Evolutionary conservation across 2,329 filamentous ascomycete genomes (phyloP).

Genomic region (Aspergillus clavatus): DNA sequence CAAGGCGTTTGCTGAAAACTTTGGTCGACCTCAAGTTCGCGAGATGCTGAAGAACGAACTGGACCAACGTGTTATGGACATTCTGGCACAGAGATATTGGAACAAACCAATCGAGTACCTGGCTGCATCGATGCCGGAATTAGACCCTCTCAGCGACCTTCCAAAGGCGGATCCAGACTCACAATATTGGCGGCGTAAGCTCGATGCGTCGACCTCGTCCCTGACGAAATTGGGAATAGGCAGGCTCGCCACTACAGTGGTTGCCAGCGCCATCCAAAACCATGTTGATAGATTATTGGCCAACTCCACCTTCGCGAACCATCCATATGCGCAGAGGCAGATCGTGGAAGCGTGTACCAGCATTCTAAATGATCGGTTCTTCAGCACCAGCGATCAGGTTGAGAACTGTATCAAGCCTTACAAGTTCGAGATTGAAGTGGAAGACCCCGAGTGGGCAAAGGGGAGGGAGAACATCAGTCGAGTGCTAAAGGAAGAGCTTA

Average conservation of each 20-base stretch:
- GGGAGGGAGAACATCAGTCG: conserved; percentile 76
- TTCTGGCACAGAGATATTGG: conserved; percentile 93
- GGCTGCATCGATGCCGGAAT: conserved; percentile 59
- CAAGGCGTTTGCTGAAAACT: conserved; percentile 84
- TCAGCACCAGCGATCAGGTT: conserved; percentile 94
- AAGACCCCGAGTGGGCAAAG: conserved; percentile 80
- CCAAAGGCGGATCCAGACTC: conserved; percentile 81
- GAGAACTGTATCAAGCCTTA: conserved; percentile 99
- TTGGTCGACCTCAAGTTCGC: conserved; percentile 83
- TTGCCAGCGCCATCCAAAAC: conserved; percentile 79
- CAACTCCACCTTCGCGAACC: conserved; percentile 77
- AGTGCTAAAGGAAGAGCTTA: conserved; percentile 81
- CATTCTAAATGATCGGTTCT: conserved; percentile 90
- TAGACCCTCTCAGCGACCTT: conserved; percentile 69
- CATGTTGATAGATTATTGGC: conserved; percentile 75
- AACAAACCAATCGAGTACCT: conserved; percentile 90
- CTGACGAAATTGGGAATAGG: conserved; percentile 93
- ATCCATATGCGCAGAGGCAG: conserved; percentile 88
- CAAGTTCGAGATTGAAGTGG: conserved; percentile 95
- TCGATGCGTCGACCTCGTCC: conserved; percentile 84
- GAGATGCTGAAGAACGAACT: conserved; percentile 86
- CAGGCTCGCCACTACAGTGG: conserved; percentile 83
- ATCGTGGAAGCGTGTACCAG: conserved; percentile 85
- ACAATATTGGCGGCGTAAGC: conserved; percentile 86
- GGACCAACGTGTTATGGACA: conserved; percentile 89